Conservation (phyloP, 2,329 filamentous ascomycete species). For the Ceratocystis alfenasii region DNA sequence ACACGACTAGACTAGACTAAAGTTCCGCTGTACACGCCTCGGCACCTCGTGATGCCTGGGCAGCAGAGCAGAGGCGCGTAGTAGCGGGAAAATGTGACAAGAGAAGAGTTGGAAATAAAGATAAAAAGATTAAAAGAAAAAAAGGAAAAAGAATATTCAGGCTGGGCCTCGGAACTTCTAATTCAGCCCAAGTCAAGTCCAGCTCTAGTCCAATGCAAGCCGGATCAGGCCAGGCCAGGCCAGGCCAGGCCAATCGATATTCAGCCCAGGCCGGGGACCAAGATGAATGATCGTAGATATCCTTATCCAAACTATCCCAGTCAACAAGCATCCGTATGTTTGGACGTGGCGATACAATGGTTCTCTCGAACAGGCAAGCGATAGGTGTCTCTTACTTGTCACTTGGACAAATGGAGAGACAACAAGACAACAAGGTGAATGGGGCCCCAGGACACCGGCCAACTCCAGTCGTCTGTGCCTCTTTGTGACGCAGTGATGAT, state of each 20-base stretch:
- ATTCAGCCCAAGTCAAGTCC: too few species aligned
- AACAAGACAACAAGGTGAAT: too few species aligned
- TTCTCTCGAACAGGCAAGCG: too few species aligned
- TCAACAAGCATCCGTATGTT: too few species aligned
- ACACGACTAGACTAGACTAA: constrained; percentile 1
- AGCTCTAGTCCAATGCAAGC: background rate
- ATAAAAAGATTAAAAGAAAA: background rate
- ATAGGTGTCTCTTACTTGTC: too few species aligned
- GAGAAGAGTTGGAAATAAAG: too few species aligned
- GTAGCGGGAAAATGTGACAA: background rate
- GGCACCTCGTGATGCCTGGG: background rate
- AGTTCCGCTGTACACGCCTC: background rate
- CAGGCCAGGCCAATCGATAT: background rate
- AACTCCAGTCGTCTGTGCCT: background rate
- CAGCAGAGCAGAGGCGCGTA: background rate
- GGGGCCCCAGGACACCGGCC: too few species aligned
- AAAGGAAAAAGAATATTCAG: background rate
- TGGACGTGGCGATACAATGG: too few species aligned
- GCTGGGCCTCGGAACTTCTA: too few species aligned
- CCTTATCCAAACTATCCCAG: too few species aligned
- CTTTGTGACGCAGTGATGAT: constrained; percentile 1
- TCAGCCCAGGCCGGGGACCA: background rate
- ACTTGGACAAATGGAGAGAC: too few species aligned
- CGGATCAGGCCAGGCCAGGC: background rate
- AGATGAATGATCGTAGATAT: background rate